phyloP scores from a whole-genome alignment of 371 early-diverging fungal species.

The Dinochytrium kinnereticum region DNA sequence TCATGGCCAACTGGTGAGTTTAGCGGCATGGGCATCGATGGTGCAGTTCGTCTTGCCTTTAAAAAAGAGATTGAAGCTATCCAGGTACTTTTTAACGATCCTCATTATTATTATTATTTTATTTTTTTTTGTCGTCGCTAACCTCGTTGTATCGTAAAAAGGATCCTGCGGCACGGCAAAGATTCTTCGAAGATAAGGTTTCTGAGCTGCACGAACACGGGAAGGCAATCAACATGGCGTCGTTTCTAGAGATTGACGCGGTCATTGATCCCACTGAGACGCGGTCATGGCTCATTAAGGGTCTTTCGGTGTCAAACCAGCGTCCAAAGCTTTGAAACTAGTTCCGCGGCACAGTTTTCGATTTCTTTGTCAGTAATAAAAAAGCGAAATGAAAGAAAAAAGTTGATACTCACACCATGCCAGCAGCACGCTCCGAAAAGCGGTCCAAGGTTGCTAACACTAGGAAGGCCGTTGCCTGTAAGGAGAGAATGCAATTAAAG shows the following conservation, averaged over 20 bases:
- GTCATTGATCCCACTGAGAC: constrained; percentile 42
- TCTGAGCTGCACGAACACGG: constrained; percentile 21
- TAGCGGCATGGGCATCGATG: constrained; percentile 40
- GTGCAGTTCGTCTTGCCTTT: constrained; percentile 37
- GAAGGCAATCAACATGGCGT: constrained; percentile 30
- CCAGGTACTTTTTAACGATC: not conserved
- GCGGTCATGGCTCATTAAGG: constrained; percentile 33
- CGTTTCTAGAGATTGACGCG: constrained; percentile 31
- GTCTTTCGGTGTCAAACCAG: not conserved
- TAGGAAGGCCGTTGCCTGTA: not conserved
- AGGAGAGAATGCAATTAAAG: too few species aligned
- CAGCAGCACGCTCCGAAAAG: too few species aligned
- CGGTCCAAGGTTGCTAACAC: not conserved
- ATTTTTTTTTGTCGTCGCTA: not conserved
- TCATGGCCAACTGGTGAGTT: constrained; percentile 39
- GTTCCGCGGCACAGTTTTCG: constrained; percentile 5
- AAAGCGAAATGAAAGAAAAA: not conserved
- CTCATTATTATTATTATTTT: too few species aligned
- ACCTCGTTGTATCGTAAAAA: not conserved
- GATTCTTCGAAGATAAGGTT: constrained; percentile 18
- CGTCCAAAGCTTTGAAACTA: not conserved
- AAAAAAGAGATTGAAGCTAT: constrained; percentile 32
- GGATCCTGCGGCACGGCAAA: constrained; percentile 11
- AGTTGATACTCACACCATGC: not conserved
- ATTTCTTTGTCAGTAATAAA: too few species aligned